Percentiles rank a stretch among this genome's conserved stretches.
Conservation (phyloP, 2,329 filamentous ascomycete species). For the Drechslerella coelobrocha region DNA sequence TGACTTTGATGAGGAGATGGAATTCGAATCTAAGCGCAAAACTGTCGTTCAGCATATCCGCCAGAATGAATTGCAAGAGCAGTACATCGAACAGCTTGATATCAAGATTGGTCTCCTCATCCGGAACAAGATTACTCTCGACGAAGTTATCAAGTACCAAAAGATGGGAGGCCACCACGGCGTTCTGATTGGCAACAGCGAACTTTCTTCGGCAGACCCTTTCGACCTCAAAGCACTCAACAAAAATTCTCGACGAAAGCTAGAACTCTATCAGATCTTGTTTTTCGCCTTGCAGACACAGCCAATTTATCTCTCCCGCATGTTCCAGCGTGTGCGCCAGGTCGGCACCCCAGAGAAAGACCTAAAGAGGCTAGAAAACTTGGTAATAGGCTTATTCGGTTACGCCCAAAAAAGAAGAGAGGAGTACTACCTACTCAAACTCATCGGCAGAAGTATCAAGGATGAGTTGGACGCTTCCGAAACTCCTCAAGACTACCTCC, state of each 20-base stretch:
- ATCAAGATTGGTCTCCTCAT: constrained; percentile 98
- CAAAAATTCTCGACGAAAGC: constrained; percentile 92
- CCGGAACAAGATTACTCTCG: constrained; percentile 98
- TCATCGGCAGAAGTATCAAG: constrained; percentile 79
- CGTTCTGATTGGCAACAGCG: constrained; percentile 82
- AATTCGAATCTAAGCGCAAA: constrained; percentile 93
- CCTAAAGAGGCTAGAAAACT: constrained; percentile 85
- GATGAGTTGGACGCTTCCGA: constrained; percentile 81
- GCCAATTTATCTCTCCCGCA: constrained; percentile 86
- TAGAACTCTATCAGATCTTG: constrained; percentile 95
- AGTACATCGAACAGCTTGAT: constrained; percentile 97
- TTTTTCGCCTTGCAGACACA: constrained; percentile 98
- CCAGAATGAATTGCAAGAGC: constrained; percentile 94
- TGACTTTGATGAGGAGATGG: constrained; percentile 97
- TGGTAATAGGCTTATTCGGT: constrained; percentile 96
- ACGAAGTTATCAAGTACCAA: constrained; percentile 96
- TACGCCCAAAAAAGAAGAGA: constrained; percentile 96
- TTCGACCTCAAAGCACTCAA: constrained; percentile 97
- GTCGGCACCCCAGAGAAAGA: constrained; percentile 88
- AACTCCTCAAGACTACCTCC: constrained; percentile 80
- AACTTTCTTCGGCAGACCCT: constrained; percentile 85
- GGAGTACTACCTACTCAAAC: constrained; percentile 93
- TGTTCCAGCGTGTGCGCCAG: constrained; percentile 85
- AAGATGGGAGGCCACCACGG: constrained; percentile 90
- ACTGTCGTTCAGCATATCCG: constrained; percentile 96